Evolutionary conservation across 345 rosid genomes (phyloP).

Genomic region (Dimocarpus longan): DNA sequence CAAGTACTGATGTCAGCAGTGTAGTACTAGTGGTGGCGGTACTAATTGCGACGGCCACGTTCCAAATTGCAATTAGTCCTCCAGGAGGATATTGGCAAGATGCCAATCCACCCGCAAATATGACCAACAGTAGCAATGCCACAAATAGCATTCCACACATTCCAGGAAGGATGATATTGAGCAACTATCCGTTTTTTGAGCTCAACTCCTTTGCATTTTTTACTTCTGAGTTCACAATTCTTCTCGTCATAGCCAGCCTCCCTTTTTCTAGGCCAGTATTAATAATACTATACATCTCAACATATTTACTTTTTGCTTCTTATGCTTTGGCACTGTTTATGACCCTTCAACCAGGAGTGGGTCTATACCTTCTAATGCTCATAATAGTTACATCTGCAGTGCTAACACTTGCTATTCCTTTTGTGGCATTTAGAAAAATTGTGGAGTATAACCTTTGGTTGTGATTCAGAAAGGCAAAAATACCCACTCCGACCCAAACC

Average conservation of each 20-base stretch:
- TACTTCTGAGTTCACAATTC: background rate
- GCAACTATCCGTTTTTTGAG: no score
- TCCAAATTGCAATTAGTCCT: slow-evolving; percentile 35
- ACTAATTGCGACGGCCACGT: slow-evolving; percentile 40
- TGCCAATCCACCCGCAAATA: no score
- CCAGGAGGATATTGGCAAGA: slow-evolving; percentile 37
- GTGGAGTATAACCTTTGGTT: no score
- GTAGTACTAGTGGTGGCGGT: slow-evolving; percentile 35
- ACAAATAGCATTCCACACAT: no score
- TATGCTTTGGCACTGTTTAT: background rate
- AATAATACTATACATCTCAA: background rate
- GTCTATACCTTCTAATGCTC: no score
- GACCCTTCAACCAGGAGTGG: background rate
- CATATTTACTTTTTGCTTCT: background rate
- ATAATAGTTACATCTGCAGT: no score
- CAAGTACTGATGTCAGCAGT: background rate
- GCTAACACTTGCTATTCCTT: no score
- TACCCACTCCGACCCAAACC: no score
- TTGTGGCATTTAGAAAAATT: no score
- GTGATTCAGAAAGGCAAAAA: no score
- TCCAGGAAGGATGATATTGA: no score
- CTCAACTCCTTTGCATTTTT: background rate
- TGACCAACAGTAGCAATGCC: no score
- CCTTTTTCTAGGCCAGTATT: background rate
- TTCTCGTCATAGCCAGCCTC: background rate